phyloP scores from a whole-genome alignment of 23 red algal species.

The Cyanidioschyzon merolae region DNA sequence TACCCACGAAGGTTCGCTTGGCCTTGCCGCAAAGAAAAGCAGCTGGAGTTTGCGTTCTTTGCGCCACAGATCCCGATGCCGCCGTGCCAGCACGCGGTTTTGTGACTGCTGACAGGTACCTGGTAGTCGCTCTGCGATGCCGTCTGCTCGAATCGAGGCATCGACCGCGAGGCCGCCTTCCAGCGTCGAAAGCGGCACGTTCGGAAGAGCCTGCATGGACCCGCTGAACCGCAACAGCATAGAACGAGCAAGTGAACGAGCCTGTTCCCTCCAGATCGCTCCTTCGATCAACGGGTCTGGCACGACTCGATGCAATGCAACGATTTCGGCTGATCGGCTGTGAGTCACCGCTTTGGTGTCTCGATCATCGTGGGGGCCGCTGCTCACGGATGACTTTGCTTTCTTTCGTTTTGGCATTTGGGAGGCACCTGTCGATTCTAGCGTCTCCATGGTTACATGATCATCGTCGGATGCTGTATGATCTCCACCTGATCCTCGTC shows the following conservation, averaged over 20 bases:
- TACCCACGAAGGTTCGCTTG: background rate
- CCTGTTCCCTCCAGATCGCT: conserved; percentile 5
- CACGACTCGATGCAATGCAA: background rate
- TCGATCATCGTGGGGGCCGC: background rate
- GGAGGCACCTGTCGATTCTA: background rate
- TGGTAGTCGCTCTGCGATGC: background rate
- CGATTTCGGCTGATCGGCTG: background rate
- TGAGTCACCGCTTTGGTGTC: background rate
- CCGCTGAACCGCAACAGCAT: background rate
- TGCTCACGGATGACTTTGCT: background rate
- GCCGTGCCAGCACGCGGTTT: background rate
- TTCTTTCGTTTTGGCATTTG: too few relatives aligned
- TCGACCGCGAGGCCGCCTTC: conserved; percentile 2
- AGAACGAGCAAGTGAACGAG: background rate
- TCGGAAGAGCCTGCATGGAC: background rate
- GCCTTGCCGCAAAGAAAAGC: background rate
- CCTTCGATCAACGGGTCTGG: conserved; percentile 4
- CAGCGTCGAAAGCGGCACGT: background rate
- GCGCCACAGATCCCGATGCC: conserved; percentile 10
- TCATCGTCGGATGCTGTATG: background rate
- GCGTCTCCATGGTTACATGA: background rate
- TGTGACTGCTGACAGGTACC: background rate
- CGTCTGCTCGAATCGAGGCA: background rate
- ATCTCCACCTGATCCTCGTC: too few relatives aligned
- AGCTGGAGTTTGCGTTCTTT: background rate